Percentiles rank a stretch among this genome's conserved stretches.
Conservation (phyloP, 148 eudicot species). For the Vaccinium macrocarpon region DNA sequence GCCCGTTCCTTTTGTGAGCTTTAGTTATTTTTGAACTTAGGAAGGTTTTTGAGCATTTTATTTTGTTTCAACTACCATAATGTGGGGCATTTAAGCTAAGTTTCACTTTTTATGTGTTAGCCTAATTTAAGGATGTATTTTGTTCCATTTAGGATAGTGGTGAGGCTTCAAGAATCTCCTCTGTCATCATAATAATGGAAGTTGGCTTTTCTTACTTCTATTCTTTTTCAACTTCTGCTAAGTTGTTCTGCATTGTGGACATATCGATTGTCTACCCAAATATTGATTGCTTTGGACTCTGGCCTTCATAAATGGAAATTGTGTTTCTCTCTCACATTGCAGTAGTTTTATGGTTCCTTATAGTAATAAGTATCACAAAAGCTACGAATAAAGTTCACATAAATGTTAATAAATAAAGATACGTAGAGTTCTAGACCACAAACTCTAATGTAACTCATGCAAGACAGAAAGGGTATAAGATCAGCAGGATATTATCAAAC, state of each 20-base stretch:
- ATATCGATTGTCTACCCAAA: background rate
- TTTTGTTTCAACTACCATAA: background rate
- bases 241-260: constrained; percentile 5
- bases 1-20: background rate
- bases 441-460: background rate
- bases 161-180: background rate
- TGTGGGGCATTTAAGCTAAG: background rate
- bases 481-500: background rate
- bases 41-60: background rate
- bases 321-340: background rate
- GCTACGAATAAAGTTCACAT: background rate
- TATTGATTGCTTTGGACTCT: background rate
- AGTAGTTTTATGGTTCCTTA: background rate
- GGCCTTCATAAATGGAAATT: background rate
- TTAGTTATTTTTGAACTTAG: background rate
- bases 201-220: background rate
- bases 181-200: background rate
- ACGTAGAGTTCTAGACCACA: no score
- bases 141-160: background rate
- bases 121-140: constrained; percentile 3
- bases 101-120: background rate
- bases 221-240: background rate
- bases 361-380: background rate
- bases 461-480: background rate
- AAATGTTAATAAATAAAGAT: background rate